Conservation (phyloP, 495 filamentous ascomycete species). For the Penicillium malachiteum region DNA sequence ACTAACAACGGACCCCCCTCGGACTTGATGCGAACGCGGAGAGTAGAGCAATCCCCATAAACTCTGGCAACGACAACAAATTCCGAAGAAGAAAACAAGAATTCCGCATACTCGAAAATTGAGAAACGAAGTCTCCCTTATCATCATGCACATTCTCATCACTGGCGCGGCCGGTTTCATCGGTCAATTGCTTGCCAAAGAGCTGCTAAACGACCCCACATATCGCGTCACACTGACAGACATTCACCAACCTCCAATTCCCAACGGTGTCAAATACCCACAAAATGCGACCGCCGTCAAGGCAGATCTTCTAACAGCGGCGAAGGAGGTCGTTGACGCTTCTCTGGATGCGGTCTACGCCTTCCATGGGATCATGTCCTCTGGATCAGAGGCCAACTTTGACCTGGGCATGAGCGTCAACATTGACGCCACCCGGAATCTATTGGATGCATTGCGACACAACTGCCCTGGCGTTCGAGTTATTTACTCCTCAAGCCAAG, state of each 20-base stretch:
- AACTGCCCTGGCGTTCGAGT: conserved; percentile 59
- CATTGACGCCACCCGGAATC: conserved; percentile 61
- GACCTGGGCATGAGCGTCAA: conserved; percentile 70
- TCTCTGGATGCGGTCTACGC: conserved; percentile 65
- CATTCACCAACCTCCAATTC: conserved; percentile 55
- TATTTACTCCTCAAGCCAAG: conserved; percentile 59
- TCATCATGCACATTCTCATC: conserved; percentile 60
- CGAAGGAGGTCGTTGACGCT: conserved; percentile 49
- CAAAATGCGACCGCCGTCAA: conserved; percentile 52
- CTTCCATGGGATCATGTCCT: conserved; percentile 82
- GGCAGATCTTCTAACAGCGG: conserved; percentile 56
- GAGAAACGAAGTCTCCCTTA: neutral
- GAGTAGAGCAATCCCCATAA: conserved; percentile 25
- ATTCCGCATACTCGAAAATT: neutral
- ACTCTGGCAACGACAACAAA: neutral
- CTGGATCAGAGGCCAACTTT: conserved; percentile 68
- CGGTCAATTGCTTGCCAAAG: conserved; percentile 61
- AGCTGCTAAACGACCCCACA: conserved; percentile 55
- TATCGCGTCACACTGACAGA: conserved; percentile 62
- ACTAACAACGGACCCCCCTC: conserved; percentile 19
- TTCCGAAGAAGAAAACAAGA: neutral
- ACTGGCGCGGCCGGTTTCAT: conserved; percentile 70
- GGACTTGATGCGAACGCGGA: conserved; percentile 47
- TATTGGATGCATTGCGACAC: conserved; percentile 58
- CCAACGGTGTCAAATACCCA: conserved; percentile 49